Evolutionary conservation across 2,329 filamentous ascomycete species (phyloP).

Genomic region (Juglanconis oblonga): DNA sequence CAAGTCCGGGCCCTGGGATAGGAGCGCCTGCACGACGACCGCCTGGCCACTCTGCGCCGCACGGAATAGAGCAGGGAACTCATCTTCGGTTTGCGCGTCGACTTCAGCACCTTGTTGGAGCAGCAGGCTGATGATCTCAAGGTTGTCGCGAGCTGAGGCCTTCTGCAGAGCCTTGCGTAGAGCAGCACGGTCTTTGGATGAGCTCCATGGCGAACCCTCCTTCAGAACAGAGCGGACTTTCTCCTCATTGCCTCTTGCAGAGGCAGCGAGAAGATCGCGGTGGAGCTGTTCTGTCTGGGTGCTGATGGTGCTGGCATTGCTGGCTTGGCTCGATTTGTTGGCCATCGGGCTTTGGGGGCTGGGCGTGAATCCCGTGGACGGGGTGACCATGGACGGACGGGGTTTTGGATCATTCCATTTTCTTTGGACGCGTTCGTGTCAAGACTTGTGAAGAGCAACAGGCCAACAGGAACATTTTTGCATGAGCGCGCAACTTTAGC

Average conservation of each 20-base stretch:
- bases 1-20: slow-evolving; percentile 30
- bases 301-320: slow-evolving; percentile 32
- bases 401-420: background rate
- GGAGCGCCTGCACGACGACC: slow-evolving; percentile 31
- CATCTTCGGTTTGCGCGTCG: slow-evolving; percentile 31
- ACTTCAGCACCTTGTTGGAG: slow-evolving; percentile 36
- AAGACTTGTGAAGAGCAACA: background rate
- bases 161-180: slow-evolving; percentile 37
- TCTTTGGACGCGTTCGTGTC: background rate
- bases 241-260: slow-evolving; percentile 35
- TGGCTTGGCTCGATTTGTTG: slow-evolving; percentile 9
- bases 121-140: slow-evolving; percentile 35
- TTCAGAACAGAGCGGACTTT: slow-evolving; percentile 34
- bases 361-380: background rate
- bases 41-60: slow-evolving; percentile 36
- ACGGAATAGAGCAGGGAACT: slow-evolving; percentile 34
- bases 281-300: slow-evolving; percentile 36
- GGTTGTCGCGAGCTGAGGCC: slow-evolving; percentile 34
- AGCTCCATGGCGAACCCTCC: slow-evolving; percentile 33
- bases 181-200: slow-evolving; percentile 31
- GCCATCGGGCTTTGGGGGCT: slow-evolving; percentile 5
- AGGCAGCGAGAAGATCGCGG: slow-evolving; percentile 35
- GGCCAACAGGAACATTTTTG: background rate
- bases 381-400: background rate
- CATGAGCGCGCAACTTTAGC: slow-evolving; percentile 9